Evolutionary conservation across 2,329 filamentous ascomycete species (phyloP).

Genomic region (Clarireedia hainanense): DNA sequence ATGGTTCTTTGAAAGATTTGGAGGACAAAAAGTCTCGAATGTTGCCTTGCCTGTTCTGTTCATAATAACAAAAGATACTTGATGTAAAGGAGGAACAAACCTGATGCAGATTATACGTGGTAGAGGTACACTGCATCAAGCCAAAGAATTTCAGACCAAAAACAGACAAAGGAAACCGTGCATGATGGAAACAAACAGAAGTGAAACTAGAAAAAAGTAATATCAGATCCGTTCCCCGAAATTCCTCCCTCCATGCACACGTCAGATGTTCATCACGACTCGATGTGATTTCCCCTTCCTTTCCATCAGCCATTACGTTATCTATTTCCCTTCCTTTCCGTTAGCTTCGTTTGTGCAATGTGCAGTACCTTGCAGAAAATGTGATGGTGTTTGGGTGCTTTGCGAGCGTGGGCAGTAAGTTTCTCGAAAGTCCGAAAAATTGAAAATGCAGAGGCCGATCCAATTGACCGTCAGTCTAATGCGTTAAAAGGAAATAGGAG

Average conservation of each 20-base stretch:
- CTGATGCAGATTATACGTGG: too few relatives aligned
- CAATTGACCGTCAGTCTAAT: conserved; percentile 27
- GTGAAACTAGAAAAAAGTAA: conserved; percentile 9
- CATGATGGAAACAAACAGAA: conserved; percentile 10
- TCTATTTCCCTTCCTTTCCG: conserved; percentile 18
- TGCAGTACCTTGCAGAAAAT: conserved; percentile 20
- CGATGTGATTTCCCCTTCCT: conserved; percentile 11
- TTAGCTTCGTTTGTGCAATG: conserved; percentile 9
- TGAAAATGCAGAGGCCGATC: conserved; percentile 24
- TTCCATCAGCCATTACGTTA: conserved; percentile 25
- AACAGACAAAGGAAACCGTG: conserved; percentile 6
- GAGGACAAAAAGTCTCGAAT: conserved; percentile 6
- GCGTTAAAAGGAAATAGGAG: conserved; percentile 21
- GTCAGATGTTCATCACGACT: conserved; percentile 22
- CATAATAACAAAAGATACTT: conserved; percentile 13
- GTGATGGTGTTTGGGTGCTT: conserved; percentile 16
- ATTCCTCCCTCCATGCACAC: conserved; percentile 22
- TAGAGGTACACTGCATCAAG: conserved; percentile 2
- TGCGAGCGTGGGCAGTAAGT: conserved; percentile 9
- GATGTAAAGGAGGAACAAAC: not conserved
- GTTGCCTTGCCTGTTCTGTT: conserved; percentile 11
- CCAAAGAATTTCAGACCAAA: conserved; percentile 4
- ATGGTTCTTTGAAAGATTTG: not conserved
- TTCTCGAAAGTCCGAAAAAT: conserved; percentile 17
- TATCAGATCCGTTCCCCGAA: conserved; percentile 2